Conservation (phyloP, 2,329 filamentous ascomycete species). For the Leptographium procerum region DNA sequence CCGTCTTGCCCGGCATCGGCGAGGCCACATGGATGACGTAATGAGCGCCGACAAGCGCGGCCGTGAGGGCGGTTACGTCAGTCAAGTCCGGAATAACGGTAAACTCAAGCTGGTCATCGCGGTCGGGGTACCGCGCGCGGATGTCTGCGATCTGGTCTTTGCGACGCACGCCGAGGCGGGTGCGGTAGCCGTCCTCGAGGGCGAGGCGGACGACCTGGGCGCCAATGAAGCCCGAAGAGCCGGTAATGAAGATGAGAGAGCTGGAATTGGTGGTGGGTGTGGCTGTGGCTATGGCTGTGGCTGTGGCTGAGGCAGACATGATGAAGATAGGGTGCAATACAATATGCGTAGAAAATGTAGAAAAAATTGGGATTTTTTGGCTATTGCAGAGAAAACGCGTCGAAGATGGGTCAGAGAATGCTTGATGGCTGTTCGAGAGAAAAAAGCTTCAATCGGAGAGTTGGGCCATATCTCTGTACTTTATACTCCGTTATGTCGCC, state of each 20-base stretch:
- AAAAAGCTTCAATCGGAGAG: too few relatives aligned
- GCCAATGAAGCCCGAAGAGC: not conserved
- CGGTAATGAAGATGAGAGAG: not conserved
- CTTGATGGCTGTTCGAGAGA: too few relatives aligned
- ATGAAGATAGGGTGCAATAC: too few relatives aligned
- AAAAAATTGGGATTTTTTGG: too few relatives aligned
- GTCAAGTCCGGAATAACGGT: not conserved
- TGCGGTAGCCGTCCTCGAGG: not conserved
- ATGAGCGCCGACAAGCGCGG: not conserved
- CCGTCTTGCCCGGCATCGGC: not conserved
- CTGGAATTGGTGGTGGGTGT: not conserved
- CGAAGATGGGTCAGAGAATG: too few relatives aligned
- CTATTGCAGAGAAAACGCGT: too few relatives aligned
- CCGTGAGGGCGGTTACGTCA: not conserved
- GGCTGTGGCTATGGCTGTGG: too few relatives aligned
- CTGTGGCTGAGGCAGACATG: too few relatives aligned
- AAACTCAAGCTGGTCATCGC: not conserved
- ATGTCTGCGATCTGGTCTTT: not conserved
- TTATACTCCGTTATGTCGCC: too few relatives aligned
- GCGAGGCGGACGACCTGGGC: not conserved
- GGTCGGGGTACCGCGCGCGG: not conserved
- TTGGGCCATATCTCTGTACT: too few relatives aligned
- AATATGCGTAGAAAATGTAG: too few relatives aligned
- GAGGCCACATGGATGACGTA: not conserved
- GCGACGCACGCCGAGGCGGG: not conserved